phyloP scores from a whole-genome alignment of 2,329 filamentous ascomycete species.

The Pyrenophora teres region DNA sequence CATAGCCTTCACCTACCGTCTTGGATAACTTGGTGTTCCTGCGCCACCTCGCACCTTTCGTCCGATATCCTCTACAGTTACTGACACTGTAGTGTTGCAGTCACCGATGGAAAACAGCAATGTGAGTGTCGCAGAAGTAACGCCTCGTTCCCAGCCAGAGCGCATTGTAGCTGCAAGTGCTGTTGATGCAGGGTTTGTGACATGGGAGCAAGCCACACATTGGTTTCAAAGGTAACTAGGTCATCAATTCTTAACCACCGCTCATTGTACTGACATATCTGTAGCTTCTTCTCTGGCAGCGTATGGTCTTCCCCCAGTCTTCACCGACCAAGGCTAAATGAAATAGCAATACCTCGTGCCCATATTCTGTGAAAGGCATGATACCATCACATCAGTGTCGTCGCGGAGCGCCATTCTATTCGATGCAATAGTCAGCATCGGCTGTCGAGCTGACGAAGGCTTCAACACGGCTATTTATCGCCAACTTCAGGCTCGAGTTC shows the following conservation, averaged over 20 bases:
- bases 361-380: constrained; percentile 53
- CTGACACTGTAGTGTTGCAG: constrained; percentile 3
- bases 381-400: constrained; percentile 54
- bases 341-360: constrained; percentile 56
- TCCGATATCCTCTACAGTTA: neutral
- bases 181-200: constrained; percentile 31
- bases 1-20: neutral
- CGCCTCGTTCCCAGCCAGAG: constrained; percentile 4
- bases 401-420: constrained; percentile 57
- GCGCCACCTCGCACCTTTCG: no score
- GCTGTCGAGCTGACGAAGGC: constrained; percentile 55
- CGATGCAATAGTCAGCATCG: constrained; percentile 58
- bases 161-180: constrained; percentile 20
- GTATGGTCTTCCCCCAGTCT: constrained; percentile 13
- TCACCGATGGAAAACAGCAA: constrained; percentile 1
- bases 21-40: no score
- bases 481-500: constrained; percentile 37
- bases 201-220: constrained; percentile 30
- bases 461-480: constrained; percentile 47
- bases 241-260: neutral
- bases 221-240: constrained; percentile 32
- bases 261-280: constrained; percentile 4
- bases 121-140: neutral
- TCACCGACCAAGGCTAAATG: neutral
- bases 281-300: constrained; percentile 40